These are phyloP conservation scores for Salvia hispanica DNA, from an alignment of 257 asterid genomes.

Conservation along the genomic window DNA sequence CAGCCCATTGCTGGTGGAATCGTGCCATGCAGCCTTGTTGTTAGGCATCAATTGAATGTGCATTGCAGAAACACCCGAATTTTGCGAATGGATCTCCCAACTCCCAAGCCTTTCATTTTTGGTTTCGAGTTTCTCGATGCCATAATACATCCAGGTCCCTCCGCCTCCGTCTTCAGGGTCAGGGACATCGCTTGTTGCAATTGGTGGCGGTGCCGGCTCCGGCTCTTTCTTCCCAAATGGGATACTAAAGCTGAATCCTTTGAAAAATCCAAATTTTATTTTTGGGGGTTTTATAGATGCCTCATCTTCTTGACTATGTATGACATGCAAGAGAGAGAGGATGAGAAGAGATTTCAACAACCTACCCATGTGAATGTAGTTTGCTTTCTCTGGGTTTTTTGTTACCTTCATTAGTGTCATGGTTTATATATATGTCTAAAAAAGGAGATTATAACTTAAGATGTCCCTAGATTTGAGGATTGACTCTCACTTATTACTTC, in stretches of 20 bases:
- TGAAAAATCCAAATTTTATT: neutral
- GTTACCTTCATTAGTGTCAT: neutral
- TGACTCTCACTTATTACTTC: neutral
- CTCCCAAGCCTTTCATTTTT: slow-evolving; percentile 27
- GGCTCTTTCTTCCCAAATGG: neutral
- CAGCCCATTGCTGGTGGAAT: slow-evolving; percentile 75
- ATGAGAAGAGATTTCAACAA: slow-evolving; percentile 38
- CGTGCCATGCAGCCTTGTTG: slow-evolving; percentile 72
- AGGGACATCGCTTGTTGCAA: too few species aligned
- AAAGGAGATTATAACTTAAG: neutral
- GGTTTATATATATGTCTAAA: neutral
- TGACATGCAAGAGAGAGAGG: slow-evolving; percentile 22
- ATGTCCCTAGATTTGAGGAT: slow-evolving; percentile 8
- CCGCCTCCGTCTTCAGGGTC: too few species aligned
- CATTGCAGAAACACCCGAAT: slow-evolving; percentile 84
- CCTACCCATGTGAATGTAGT: slow-evolving; percentile 26
- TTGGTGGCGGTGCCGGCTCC: neutral
- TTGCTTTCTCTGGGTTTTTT: neutral
- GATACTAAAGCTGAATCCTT: neutral
- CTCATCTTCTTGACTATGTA: neutral
- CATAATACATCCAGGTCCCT: too few species aligned
- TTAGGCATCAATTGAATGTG: slow-evolving; percentile 81
- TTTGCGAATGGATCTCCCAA: slow-evolving; percentile 53
- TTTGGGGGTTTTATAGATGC: neutral
- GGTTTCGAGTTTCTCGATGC: too few species aligned